Conservation (phyloP, 768 basidiomycete species). For the Tremella fuciformis region DNA sequence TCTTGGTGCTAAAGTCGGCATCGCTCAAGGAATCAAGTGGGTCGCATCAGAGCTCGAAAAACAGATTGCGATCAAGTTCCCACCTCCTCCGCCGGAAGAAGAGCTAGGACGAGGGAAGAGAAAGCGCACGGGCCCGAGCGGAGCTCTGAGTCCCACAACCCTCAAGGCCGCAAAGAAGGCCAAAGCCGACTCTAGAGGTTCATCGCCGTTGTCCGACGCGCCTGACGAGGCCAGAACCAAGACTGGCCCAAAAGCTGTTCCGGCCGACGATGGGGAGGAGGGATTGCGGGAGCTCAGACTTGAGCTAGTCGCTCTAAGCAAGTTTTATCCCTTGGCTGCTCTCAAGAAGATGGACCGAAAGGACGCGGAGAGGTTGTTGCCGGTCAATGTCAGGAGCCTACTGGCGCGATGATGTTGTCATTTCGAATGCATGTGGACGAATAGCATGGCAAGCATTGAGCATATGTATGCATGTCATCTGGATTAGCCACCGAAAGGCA, state of each 20-base stretch:
- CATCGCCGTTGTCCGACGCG: constrained; percentile 22
- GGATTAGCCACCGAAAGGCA: no score
- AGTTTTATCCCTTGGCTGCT: constrained; percentile 44
- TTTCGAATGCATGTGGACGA: no score
- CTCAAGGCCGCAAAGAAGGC: neutral
- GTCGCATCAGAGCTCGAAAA: constrained; percentile 17
- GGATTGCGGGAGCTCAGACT: constrained; percentile 22
- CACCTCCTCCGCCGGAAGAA: neutral
- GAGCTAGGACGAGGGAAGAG: neutral
- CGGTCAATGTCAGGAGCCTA: constrained; percentile 34
- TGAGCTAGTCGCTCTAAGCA: constrained; percentile 38
- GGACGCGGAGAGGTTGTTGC: constrained; percentile 36
- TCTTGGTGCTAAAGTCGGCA: constrained; percentile 22
- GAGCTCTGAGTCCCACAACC: neutral
- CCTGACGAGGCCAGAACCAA: constrained; percentile 12
- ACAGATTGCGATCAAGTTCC: neutral
- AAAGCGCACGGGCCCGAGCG: constrained; percentile 1
- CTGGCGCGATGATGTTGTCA: neutral
- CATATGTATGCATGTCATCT: no score
- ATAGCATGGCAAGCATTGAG: no score
- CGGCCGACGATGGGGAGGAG: constrained; percentile 12
- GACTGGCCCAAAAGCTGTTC: neutral
- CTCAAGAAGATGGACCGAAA: constrained; percentile 35
- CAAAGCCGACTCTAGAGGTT: constrained; percentile 14
- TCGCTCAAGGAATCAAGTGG: constrained; percentile 27